These are phyloP conservation scores for Hanseniaspora hatyaiensis DNA, from an alignment of 805 yeast genomes.

Conservation along the genomic window DNA sequence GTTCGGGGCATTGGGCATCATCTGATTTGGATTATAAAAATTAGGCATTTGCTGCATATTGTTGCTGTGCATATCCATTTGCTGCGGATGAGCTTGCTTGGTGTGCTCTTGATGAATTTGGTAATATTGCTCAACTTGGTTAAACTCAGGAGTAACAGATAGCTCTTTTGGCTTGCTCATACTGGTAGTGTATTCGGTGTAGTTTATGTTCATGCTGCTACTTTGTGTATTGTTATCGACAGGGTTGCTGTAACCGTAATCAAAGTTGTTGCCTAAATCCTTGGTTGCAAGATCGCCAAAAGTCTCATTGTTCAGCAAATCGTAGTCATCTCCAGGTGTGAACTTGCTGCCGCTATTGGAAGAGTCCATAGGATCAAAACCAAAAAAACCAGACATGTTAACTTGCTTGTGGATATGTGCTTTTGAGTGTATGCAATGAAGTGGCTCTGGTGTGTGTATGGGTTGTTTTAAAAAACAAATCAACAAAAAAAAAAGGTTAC, in stretches of 20 bases:
- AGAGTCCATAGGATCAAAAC: constrained; percentile 24
- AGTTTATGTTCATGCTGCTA: neutral
- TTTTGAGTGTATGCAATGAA: too few species aligned
- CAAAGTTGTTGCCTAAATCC: constrained; percentile 29
- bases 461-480: too few species aligned
- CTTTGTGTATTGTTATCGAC: constrained; percentile 17
- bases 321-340: constrained; percentile 60
- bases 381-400: constrained; percentile 25
- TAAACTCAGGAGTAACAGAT: constrained; percentile 17
- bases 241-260: constrained; percentile 27
- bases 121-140: constrained; percentile 18
- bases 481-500: too few species aligned
- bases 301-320: constrained; percentile 31
- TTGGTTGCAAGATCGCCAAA: constrained; percentile 25
- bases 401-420: too few species aligned
- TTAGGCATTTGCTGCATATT: constrained; percentile 17
- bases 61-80: too few species aligned
- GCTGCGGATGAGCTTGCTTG: too few species aligned
- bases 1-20: constrained; percentile 13
- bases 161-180: neutral
- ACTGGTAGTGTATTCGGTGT: neutral
- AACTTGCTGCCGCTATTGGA: constrained; percentile 28
- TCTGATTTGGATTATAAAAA: constrained; percentile 23
- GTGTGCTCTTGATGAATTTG: constrained; percentile 18
- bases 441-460: too few species aligned